Conservation (phyloP, 441 rosid species). For the Mallotus japonicus region DNA sequence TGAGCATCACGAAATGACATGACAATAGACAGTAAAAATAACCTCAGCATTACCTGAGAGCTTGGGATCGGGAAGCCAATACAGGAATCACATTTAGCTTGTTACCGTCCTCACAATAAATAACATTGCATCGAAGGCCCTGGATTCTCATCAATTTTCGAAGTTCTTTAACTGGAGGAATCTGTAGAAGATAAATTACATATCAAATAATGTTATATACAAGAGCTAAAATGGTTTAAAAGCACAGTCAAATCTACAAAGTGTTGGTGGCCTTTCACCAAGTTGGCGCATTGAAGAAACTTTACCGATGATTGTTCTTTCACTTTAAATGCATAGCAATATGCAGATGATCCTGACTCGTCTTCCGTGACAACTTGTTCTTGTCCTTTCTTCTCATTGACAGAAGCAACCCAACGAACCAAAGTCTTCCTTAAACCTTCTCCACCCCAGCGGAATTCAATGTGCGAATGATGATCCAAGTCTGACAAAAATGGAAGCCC, state of each 20-base stretch:
- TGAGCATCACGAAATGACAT: neutral
- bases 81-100: constrained; percentile 68
- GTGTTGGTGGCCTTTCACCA: too few relatives aligned
- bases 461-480: constrained; percentile 77
- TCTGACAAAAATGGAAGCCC: constrained; percentile 55
- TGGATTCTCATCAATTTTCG: constrained; percentile 75
- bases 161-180: constrained; percentile 66
- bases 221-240: neutral
- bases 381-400: constrained; percentile 48
- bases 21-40: neutral
- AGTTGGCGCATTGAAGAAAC: neutral
- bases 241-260: neutral
- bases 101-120: constrained; percentile 64
- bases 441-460: constrained; percentile 89
- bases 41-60: constrained; percentile 53
- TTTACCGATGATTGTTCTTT: constrained; percentile 56
- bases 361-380: constrained; percentile 54
- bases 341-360: constrained; percentile 46
- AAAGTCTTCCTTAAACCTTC: constrained; percentile 86
- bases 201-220: neutral
- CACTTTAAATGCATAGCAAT: constrained; percentile 68
- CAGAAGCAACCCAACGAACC: constrained; percentile 73
- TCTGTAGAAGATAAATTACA: constrained; percentile 33
- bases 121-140: constrained; percentile 70
- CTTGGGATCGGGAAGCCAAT: constrained; percentile 82